These are phyloP conservation scores for Acanthamoeba royreba DNA, from an alignment of 208 protist species.

Conservation along the genomic window DNA sequence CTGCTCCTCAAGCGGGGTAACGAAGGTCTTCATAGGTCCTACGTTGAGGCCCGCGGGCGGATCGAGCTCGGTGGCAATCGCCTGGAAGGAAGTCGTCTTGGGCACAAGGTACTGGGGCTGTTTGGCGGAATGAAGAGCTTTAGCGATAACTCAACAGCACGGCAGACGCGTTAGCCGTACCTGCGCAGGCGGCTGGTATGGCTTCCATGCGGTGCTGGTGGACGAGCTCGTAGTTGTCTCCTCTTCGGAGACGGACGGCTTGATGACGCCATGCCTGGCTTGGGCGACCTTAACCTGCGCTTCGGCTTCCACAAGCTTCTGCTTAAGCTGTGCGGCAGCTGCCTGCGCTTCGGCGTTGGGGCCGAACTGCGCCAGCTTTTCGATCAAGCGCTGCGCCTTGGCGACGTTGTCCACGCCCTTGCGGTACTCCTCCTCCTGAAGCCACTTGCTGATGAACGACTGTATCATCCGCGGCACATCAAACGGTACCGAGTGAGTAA, in stretches of 20 bases:
- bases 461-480: not conserved
- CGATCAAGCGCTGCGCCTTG: not conserved
- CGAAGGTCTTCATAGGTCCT: not conserved
- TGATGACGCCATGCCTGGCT: conserved; percentile 39
- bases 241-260: not conserved
- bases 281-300: conserved; percentile 2
- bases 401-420: not conserved
- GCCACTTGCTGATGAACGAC: conserved; percentile 43
- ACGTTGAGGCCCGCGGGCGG: conserved; percentile 6
- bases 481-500: no score
- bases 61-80: not conserved
- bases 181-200: conserved; percentile 23
- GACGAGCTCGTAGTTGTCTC: not conserved
- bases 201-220: not conserved
- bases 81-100: not conserved
- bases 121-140: not conserved
- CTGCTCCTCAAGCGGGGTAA: conserved; percentile 32
- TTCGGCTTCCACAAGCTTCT: conserved; percentile 24
- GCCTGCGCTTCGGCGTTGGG: conserved; percentile 13
- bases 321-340: not conserved
- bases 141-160: not conserved
- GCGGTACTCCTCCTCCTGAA: conserved; percentile 25
- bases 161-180: not conserved
- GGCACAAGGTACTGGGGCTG: not conserved
- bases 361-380: not conserved